phyloP scores from a whole-genome alignment of 192 early-diverging fungal genomes.

The Backusella psychrophila region DNA sequence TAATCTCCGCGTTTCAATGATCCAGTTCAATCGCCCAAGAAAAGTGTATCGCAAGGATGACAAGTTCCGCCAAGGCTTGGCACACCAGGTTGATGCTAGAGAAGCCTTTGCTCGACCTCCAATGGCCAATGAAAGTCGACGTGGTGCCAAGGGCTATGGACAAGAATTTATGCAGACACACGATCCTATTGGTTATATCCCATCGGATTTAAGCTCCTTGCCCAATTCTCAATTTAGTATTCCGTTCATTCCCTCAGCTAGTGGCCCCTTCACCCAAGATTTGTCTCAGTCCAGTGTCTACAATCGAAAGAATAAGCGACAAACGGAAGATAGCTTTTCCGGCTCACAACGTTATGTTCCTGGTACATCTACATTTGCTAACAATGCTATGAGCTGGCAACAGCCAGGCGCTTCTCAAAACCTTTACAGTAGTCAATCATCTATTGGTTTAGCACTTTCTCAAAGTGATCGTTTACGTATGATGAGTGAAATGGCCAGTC shows the following conservation, averaged over 20 bases:
- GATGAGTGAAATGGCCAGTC: slow-evolving; percentile 43
- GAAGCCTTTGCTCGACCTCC: slow-evolving; percentile 58
- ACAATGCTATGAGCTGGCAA: slow-evolving; percentile 27
- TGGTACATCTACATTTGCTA: slow-evolving; percentile 35
- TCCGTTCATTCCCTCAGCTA: slow-evolving; percentile 52
- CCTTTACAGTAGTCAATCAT: slow-evolving; percentile 56
- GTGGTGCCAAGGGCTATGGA: slow-evolving; percentile 44
- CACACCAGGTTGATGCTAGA: slow-evolving; percentile 56
- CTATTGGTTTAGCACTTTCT: slow-evolving; percentile 50
- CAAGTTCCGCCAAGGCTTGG: slow-evolving; percentile 55
- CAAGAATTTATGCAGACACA: slow-evolving; percentile 51
- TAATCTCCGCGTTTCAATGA: slow-evolving; percentile 85
- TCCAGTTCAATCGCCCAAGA: slow-evolving; percentile 82
- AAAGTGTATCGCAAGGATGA: slow-evolving; percentile 55
- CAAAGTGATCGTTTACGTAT: slow-evolving; percentile 55
- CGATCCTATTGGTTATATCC: slow-evolving; percentile 49
- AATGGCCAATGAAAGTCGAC: slow-evolving; percentile 48
- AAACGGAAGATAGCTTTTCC: background rate
- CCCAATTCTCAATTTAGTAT: slow-evolving; percentile 48
- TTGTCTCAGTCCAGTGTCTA: slow-evolving; percentile 53
- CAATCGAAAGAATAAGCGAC: slow-evolving; percentile 44
- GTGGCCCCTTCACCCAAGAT: slow-evolving; percentile 60
- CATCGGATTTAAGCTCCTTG: slow-evolving; percentile 42
- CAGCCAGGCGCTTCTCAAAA: slow-evolving; percentile 42
- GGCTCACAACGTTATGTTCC: slow-evolving; percentile 29